Evolutionary conservation across 495 filamentous ascomycete genomes (phyloP), one percentile per base, ranked within the genome.

Genomic region (Penicillium goetzii): DNA sequence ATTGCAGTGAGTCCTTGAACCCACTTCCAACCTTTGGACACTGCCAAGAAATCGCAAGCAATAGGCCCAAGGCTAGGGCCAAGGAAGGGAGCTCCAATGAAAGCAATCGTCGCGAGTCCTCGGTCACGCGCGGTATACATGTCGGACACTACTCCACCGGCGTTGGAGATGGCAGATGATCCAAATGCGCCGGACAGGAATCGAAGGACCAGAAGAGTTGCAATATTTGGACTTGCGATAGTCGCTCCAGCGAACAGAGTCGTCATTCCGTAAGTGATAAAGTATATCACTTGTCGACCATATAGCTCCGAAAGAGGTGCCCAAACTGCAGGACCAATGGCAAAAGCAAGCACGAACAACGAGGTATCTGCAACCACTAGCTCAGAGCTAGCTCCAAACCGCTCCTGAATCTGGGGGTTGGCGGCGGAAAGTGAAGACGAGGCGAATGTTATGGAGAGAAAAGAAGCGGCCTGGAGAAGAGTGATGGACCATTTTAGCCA

Each of bases 271-370:
- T 54, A 54, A 5, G 83, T 85, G 53, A 83, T 59, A 67, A 87
- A 78, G 67, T 53, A 68, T 50, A 68, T 47, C 19, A 58, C 11
- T 23, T 73, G 65, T 21, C 91, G 84, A 38, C 91, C 91, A 63
- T 83, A 86, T 30, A 95, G 74, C 70, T 95, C 92, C 10, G 87
- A 90, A 6, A 91, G 71, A 0, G 91, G 91, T 7, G 77, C 83
- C 73, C 76, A 86, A n/a, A 84, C 41, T 0, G 78, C 61, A 4
- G 84, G 84, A 14, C 82, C 84, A 28, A 81, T 47, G 1, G 73
- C 74, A 25, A 78, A 78, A 0, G 65, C 82, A 6, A 86, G 64
- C 5, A 87, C 75, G 62, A 81, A 84, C 0, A 86, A 67, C 15
- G 69, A 74, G 1, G 78, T 77, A 25, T 76, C 81, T 14, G 83